Percentiles rank a stretch among this genome's conserved stretches.
phyloP scores from a whole-genome alignment of 345 rosid genomes.

The Mercurialis annua region DNA sequence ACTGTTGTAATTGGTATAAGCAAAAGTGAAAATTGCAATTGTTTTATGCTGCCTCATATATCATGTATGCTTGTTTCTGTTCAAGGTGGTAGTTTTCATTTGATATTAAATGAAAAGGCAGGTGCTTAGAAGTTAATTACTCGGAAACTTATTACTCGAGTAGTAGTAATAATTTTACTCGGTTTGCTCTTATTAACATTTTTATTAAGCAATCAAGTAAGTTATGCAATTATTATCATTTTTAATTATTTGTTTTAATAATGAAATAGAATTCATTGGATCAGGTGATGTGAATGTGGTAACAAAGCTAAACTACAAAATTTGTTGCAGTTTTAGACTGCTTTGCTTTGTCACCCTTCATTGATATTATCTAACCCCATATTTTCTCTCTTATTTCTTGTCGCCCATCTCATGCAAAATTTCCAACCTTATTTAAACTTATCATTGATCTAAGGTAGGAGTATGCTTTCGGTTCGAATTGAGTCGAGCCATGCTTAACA shows the following conservation, averaged over 20 bases:
- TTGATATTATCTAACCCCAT: conserved; percentile 6
- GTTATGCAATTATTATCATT: no score
- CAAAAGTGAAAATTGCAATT: conserved; percentile 26
- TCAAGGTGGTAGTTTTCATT: background rate
- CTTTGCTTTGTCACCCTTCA: background rate
- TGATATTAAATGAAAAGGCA: background rate
- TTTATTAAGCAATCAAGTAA: no score
- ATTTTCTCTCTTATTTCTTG: background rate
- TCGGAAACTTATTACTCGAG: no score
- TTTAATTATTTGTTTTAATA: no score
- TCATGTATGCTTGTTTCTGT: conserved; percentile 7
- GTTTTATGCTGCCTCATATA: conserved; percentile 21
- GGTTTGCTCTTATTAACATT: no score
- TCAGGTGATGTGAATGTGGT: background rate
- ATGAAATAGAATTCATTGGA: no score
- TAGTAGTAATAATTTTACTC: no score
- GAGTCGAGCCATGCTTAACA: conserved; percentile 29
- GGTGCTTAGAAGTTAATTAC: no score
- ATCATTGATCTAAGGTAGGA: conserved; percentile 4
- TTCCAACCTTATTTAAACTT: conserved; percentile 2
- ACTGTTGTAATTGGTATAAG: conserved; percentile 57
- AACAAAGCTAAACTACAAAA: conserved; percentile 10
- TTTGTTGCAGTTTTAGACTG: background rate
- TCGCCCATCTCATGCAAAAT: background rate
- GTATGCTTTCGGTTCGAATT: background rate